Evolutionary conservation across 768 basidiomycete species (phyloP).

Genomic region (Chalciporus piperatus): DNA sequence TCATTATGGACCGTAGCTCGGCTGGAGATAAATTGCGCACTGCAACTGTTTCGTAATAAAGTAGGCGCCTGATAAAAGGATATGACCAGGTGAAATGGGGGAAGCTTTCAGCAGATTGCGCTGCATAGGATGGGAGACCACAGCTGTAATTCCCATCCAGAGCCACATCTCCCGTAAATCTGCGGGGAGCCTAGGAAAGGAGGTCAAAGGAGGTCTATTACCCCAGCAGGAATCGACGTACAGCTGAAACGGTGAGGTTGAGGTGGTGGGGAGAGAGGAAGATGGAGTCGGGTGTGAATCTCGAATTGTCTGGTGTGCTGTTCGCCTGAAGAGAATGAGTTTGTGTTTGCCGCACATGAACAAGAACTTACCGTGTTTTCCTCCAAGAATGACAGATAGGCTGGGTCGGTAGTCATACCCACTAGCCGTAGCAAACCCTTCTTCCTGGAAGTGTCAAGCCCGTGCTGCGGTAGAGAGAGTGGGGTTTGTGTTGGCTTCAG

Average conservation of each 20-base stretch:
- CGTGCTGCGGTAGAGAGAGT: too few relatives aligned
- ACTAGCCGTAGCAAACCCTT: too few relatives aligned
- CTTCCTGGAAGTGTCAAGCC: too few relatives aligned
- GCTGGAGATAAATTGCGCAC: conserved; percentile 12
- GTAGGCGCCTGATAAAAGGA: conserved; percentile 39
- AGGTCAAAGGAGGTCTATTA: neutral
- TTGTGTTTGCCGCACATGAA: neutral
- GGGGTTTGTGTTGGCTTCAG: conserved; percentile 2
- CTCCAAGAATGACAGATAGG: conserved; percentile 53
- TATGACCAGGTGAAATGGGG: conserved; percentile 11
- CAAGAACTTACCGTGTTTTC: conserved; percentile 41
- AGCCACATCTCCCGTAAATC: conserved; percentile 18
- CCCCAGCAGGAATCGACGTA: neutral
- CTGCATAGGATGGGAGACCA: conserved; percentile 40
- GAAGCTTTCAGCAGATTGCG: neutral
- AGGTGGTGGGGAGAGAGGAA: too few relatives aligned
- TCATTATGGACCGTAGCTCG: neutral
- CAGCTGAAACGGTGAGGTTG: too few relatives aligned
- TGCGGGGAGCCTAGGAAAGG: neutral
- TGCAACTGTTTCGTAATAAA: conserved; percentile 33
- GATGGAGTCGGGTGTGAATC: too few relatives aligned
- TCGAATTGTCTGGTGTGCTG: conserved; percentile 62
- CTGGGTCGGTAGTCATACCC: conserved; percentile 38
- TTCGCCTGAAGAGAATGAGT: conserved; percentile 41
- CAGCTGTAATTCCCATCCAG: conserved; percentile 35